Percentiles rank a stretch among this genome's conserved stretches.
phyloP scores from a whole-genome alignment of 768 basidiomycete species.

The Leccinum disarticulatum region DNA sequence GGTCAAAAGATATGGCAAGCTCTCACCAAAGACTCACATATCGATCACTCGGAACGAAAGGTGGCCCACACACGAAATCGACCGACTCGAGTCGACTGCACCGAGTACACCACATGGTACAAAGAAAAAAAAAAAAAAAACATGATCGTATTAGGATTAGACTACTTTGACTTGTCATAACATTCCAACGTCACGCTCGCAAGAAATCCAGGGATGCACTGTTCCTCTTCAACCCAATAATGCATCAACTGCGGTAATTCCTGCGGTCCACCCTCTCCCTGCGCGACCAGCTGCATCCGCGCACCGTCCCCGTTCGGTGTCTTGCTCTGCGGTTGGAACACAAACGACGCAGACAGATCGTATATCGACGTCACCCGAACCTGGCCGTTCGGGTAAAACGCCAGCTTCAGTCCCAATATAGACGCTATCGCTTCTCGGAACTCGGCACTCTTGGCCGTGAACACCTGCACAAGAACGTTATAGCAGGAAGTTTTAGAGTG shows the following conservation, averaged over 20 bases:
- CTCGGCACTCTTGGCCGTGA: conserved; percentile 80
- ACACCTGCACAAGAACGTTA: conserved; percentile 52
- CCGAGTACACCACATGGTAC: not conserved
- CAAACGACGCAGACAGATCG: conserved; percentile 83
- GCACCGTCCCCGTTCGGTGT: conserved; percentile 38
- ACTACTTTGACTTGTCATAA: conserved; percentile 68
- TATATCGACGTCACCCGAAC: conserved; percentile 90
- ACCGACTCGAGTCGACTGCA: too few species aligned
- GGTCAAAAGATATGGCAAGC: too few species aligned
- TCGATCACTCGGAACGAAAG: too few species aligned
- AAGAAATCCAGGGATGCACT: conserved; percentile 87
- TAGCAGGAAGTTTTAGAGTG: too few species aligned
- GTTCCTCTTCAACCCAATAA: conserved; percentile 84
- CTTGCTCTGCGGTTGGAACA: conserved; percentile 60
- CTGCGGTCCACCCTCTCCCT: conserved; percentile 72
- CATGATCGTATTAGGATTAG: not conserved
- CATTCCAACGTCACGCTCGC: conserved; percentile 87
- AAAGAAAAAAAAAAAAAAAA: not conserved
- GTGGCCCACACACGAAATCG: too few species aligned
- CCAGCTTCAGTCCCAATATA: conserved; percentile 87
- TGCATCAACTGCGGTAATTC: conserved; percentile 73
- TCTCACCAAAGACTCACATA: too few species aligned
- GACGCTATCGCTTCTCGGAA: conserved; percentile 90
- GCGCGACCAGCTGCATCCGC: conserved; percentile 71
- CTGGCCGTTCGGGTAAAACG: conserved; percentile 88